Evolutionary conservation across 169 alveolate species (phyloP), one percentile per base, ranked within the genome.

Genomic region (Cyclospora cayetanensis): DNA sequence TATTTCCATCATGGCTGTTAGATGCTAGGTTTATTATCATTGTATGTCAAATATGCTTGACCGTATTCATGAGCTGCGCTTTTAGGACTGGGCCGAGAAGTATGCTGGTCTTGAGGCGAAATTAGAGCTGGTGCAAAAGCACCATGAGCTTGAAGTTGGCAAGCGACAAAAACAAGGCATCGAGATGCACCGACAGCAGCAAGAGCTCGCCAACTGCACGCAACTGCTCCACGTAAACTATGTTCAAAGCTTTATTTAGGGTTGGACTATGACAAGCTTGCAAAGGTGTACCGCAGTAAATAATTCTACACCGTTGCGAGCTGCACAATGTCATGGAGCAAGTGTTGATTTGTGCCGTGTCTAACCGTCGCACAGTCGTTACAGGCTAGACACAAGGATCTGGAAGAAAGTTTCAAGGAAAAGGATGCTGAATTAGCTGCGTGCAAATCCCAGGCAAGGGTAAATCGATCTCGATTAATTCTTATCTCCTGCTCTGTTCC

Each of bases 41-140:
- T n/a, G n/a, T n/a, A n/a, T n/a, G n/a, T n/a, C n/a, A n/a, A n/a
- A n/a, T n/a, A n/a, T n/a, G n/a, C n/a, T n/a, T n/a, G n/a, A n/a
- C n/a, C n/a, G n/a, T n/a, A n/a, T n/a, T n/a, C n/a, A n/a, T n/a
- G n/a, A n/a, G n/a, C n/a, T n/a, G n/a, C n/a, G n/a, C n/a, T n/a
- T n/a, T n/a, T 46, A 77, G 88, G 88, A 77, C 29, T 77, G 53
- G 88, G 88, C 72, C 27, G 70, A 77, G 27, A 77, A 77, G 50
- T 77, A 41, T 50, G 88, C 88, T 46, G 22, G 43, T 11, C 66
- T 77, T 4, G 88, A 77, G 18, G 60, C 66, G 12, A 77, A 50
- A 7, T 2, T 77, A 29, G 70, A 46, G 5, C 72, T 46, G 35
- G 27, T 77, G 72, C 53, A 50, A 15, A 3, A 70, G 18, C 72